Base-by-base conservation (phyloP, 2,329 filamentous ascomycete species). In the Penicillium fuscoglaucum region DNA sequence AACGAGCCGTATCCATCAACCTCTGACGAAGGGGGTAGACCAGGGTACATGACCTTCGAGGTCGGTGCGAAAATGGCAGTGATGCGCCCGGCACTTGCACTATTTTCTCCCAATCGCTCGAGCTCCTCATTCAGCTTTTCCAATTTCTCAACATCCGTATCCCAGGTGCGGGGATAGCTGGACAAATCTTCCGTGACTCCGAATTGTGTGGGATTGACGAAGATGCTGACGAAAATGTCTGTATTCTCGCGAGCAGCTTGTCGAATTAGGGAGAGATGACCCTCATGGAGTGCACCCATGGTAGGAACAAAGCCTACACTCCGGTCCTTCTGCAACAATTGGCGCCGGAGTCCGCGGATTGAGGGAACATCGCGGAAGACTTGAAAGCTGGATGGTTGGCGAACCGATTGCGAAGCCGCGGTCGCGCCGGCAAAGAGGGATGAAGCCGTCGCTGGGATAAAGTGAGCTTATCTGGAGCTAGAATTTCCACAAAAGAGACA, bases 141-240 rank as follows among this genome's bases (percentile, higher is more conserved):
- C 41, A 99, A 77, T 65, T 85, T 84, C 17, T 80, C 79, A 52
- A 90, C 79, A 74, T 99, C 95, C 41, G 83, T 76, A 15, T 89
- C 87, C 91, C 93, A 96, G 2, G 93, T 97, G 57, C 90, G 87
- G 0, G 95, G 95, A 74, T 99, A 99, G 62, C 87, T 91, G 44
- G 84, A 85, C 21, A 99, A 82, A 72, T 99, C 95, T 76, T 99
- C 95, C 57, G 87, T 84, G 24, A 91, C 80, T 33, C 93, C 93
- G 72, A 99, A 99, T 76, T 99, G 95, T 1, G 95, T 95, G 4
- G 95, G 95, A 75, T 99, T 99, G 70, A 99, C 90, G 75, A 93
- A 99, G 66, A 98, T 88, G 72, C 89, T 92, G 56, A 99, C 90
- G 61, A 97, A 87, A 57, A 98, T 90, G 67, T 92, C 85, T 64